Conservation (phyloP, 208 protist genomes). For the Acanthamoeba sp. region DNA sequence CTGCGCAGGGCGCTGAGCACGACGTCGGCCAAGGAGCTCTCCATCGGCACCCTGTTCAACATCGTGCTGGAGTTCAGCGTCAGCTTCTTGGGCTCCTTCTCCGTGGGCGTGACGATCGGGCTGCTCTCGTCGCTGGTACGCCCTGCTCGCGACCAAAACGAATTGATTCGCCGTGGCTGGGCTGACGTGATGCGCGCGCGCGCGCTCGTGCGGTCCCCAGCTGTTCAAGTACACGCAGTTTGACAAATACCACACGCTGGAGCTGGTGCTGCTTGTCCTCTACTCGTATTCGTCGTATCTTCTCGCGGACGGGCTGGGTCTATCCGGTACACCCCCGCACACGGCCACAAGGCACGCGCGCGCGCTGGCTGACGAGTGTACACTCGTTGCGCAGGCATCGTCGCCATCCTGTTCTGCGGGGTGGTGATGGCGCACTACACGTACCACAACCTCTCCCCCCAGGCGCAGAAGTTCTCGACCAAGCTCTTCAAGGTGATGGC, state of each 20-base stretch:
- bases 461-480: conserved; percentile 35
- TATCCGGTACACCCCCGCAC: neutral
- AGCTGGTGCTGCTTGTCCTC: conserved; percentile 80
- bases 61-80: conserved; percentile 17
- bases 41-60: neutral
- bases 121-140: conserved; percentile 58
- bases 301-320: conserved; percentile 77
- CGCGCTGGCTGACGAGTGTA: neutral
- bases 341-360: too few relatives aligned
- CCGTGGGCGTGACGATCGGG: conserved; percentile 72
- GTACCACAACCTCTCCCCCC: conserved; percentile 68
- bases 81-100: conserved; percentile 80
- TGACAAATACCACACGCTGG: conserved; percentile 60
- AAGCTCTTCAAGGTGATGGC: conserved; percentile 80
- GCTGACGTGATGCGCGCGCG: too few relatives aligned
- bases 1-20: neutral
- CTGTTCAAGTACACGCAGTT: conserved; percentile 79
- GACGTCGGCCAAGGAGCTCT: neutral
- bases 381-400: conserved; percentile 84
- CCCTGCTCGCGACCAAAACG: neutral
- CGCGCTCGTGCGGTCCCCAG: too few relatives aligned
- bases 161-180: too few relatives aligned
- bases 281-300: conserved; percentile 80
- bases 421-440: conserved; percentile 82
- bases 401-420: conserved; percentile 88